phyloP scores from a whole-genome alignment of 371 early-diverging fungal species.

The Dichotomocladium elegans region DNA sequence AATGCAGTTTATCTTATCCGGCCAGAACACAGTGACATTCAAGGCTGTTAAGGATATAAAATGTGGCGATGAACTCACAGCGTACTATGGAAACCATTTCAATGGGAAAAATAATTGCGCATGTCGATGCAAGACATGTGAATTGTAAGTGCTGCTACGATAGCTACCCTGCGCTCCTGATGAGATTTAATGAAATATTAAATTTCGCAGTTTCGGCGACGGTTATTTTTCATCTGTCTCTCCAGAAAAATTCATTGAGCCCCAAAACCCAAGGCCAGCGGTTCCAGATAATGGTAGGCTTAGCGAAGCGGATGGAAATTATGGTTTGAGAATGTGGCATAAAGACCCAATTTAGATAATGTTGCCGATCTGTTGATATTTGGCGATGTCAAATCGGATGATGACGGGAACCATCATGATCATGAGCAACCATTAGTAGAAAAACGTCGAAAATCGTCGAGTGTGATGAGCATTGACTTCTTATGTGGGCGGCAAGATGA shows the following conservation, averaged over 20 bases:
- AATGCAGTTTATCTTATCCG: constrained; percentile 62
- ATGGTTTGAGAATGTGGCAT: too few relatives aligned
- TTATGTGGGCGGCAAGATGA: constrained; percentile 19
- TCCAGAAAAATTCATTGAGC: too few relatives aligned
- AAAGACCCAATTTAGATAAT: neutral
- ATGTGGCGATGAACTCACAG: constrained; percentile 85
- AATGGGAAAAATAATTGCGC: constrained; percentile 86
- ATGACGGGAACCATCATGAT: neutral
- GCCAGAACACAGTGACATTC: constrained; percentile 68
- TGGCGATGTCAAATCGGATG: too few relatives aligned
- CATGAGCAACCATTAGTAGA: neutral
- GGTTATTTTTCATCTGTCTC: too few relatives aligned
- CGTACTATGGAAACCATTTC: constrained; percentile 82
- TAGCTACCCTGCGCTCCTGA: too few relatives aligned
- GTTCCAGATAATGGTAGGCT: too few relatives aligned
- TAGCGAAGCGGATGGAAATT: too few relatives aligned
- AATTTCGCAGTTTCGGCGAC: too few relatives aligned
- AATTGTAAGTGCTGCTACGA: constrained; percentile 37
- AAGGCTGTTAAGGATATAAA: constrained; percentile 74
- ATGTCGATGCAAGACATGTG: constrained; percentile 90
- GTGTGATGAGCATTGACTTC: constrained; percentile 44
- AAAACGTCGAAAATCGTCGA: constrained; percentile 3
- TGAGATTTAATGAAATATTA: too few relatives aligned
- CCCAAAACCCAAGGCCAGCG: too few relatives aligned
- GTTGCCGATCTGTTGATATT: neutral